A percentile compares a stretch with the other conserved stretches of the same genome.
Conservation (phyloP, 176 grass and related monocot genomes). For the Microstegium vimineum region DNA sequence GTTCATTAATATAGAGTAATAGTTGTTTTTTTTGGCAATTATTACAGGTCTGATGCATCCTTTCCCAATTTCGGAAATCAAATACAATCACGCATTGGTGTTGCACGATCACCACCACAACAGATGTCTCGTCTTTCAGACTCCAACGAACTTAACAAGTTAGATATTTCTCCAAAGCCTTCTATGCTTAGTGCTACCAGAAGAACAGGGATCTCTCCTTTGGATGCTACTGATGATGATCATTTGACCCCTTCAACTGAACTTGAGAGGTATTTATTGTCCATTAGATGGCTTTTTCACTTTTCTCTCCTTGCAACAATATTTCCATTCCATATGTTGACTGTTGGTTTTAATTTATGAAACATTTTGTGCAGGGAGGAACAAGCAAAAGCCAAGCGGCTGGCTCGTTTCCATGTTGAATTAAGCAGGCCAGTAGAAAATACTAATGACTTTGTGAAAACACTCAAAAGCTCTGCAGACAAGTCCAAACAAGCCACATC, state of each 20-base stretch:
- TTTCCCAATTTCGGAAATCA: constrained; percentile 34
- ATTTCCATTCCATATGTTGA: background rate
- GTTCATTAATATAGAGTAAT: background rate
- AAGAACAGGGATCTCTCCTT: constrained; percentile 27
- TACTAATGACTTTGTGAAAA: constrained; percentile 38
- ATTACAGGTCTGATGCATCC: constrained; percentile 47
- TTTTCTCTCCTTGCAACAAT: background rate
- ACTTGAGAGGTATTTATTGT: constrained; percentile 44
- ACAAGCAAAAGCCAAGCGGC: constrained; percentile 78
- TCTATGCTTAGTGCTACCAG: constrained; percentile 22
- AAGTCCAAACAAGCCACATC: constrained; percentile 42
- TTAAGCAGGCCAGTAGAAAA: constrained; percentile 62
- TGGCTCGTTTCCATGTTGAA: constrained; percentile 77
- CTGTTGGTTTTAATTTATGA: constrained; percentile 28
- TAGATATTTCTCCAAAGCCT: constrained; percentile 38
- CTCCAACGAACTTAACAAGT: constrained; percentile 28
- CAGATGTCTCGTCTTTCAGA: constrained; percentile 14
- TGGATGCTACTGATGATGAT: constrained; percentile 29
- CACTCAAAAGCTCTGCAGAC: constrained; percentile 33
- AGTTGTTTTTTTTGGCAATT: background rate
- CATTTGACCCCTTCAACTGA: constrained; percentile 34
- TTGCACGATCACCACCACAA: constrained; percentile 22
- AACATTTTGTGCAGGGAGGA: constrained; percentile 59
- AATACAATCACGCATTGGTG: constrained; percentile 32
- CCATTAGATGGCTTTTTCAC: background rate